These are phyloP conservation scores for Xylaria sp. DNA, from an alignment of 2,329 filamentous ascomycete genomes.

Conservation along the genomic window DNA sequence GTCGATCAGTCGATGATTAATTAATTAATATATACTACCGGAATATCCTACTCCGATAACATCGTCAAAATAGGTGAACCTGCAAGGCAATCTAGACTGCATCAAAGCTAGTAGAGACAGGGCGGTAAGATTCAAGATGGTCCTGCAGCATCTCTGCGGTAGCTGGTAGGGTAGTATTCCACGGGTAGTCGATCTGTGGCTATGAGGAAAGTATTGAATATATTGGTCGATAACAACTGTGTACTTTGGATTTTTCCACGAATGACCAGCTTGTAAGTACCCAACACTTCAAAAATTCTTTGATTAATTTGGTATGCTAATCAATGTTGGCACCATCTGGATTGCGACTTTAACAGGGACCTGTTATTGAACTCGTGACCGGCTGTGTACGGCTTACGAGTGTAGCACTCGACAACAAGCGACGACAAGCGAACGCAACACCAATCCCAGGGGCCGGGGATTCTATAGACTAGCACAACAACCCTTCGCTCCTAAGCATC, in stretches of 20 bases:
- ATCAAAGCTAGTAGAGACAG: not conserved
- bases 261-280: not conserved
- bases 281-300: not conserved
- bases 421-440: not conserved
- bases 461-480: not conserved
- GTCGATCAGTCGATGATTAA: not conserved
- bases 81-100: not conserved
- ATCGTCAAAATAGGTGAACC: conserved; percentile 3
- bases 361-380: not conserved
- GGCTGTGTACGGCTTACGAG: not conserved
- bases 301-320: not conserved
- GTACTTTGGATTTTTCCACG: not conserved
- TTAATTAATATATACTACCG: conserved; percentile 7
- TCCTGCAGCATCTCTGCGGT: not conserved
- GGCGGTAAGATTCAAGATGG: not conserved
- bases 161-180: not conserved
- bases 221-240: not conserved
- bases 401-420: conserved; percentile 1
- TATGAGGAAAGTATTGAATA: not conserved
- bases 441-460: not conserved
- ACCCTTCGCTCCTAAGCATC: not conserved
- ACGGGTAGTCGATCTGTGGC: not conserved
- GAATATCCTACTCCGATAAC: conserved; percentile 24
- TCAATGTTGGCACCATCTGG: not conserved
- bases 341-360: conserved; percentile 4